Evolutionary conservation across 2,329 filamentous ascomycete species (phyloP), one percentile per base, ranked within the genome.

Genomic region (Nannizziopsis barbatae): DNA sequence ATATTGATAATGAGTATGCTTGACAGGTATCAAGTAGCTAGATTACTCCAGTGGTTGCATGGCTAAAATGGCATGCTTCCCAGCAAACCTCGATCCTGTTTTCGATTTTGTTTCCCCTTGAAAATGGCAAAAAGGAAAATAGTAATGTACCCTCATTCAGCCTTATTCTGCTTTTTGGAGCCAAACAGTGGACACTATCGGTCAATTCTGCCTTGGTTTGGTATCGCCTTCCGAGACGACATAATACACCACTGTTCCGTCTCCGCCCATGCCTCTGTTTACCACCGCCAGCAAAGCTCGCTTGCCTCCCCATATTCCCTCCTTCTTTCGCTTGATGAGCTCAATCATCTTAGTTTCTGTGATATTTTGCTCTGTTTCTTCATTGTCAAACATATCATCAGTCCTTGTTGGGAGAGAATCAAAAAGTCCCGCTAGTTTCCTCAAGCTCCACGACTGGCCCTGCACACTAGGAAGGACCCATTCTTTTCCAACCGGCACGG

Each of bases 191-290:
- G 12, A 27, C 31, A 36, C 46, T 42, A 15, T 49, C 48, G 49
- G 45, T 68, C 63, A 81, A 62, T 82, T 81, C 62, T 81, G 79
- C 53, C 79, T 66, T 10, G 79, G 79, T 64, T 82, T 82, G 22
- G 81, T 76, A 45, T 77, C 70, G 3, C 78, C 79, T 58, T 81
- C 78, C 56, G 80, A 76, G 42, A 81, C 70, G 53, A 82, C 72
- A 59, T 83, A 83, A 60, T 81, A 83, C 33, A 79, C 76, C 27
- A 81, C 70, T 1, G 79, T 82, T 37, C 78, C 79, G 59, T 82
- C 79, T 6, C 70, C 70, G 30, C 69, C 70, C 58, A 65, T 63
- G 2, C 61, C 62, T 51, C 64, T 62, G 57, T 79, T 72, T 45
- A 77, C 65, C 54, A 79, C 78, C 5, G 75, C 76, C 47, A 81